Base-by-base conservation (phyloP, 768 basidiomycete species). In the Lentinula sp. region DNA sequence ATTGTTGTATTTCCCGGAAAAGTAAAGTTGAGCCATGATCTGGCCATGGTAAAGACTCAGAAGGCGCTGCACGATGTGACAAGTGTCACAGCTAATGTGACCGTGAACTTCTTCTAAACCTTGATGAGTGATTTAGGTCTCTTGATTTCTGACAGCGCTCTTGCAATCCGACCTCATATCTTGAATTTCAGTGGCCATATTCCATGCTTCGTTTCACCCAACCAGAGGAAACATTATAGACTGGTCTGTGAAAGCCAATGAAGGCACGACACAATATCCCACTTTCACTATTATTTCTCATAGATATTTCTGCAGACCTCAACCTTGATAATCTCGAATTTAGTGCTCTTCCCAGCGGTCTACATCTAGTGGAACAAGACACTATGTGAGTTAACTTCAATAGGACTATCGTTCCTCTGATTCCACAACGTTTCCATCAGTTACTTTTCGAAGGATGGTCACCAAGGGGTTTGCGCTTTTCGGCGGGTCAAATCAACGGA, bases 171-270 rank as follows among this genome's bases (percentile, higher is more conserved):
- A 16, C 23, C 18, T 45, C 32, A 18, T 45, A 10, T 35, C 35
- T 59, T 23, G 31, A 39, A 45, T 35, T 45, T 51, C 65, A 92
- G 91, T 90, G 68, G 88, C 90, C 10, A 87, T 92, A 69, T 93
- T 92, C 63, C 90, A 93, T 72, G 80, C 86, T 16, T 90, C 89
- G 5, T 93, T 93, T 67, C 91, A 93, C 73, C 88, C 89, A 1
- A 93, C 90, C 21, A 81, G 83, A 64, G 91, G 91, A 13, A 92
- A 91, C 69, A 70, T 86, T 13, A 76, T 93, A 13, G 91, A 93
- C 71, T 93, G 92, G 91, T 84, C 80, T 48, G 69, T 88, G 34
- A 90, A 85, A 67, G 83, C 85, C 8, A 84, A 77, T 68, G 82
- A 90, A 62, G 88, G 90, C 87, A 46, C 46, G 78, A 65, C 15